Percentiles rank a stretch among this genome's conserved stretches.
Conservation (phyloP, 73 alveolate species). For the Paramecium biaurelia region DNA sequence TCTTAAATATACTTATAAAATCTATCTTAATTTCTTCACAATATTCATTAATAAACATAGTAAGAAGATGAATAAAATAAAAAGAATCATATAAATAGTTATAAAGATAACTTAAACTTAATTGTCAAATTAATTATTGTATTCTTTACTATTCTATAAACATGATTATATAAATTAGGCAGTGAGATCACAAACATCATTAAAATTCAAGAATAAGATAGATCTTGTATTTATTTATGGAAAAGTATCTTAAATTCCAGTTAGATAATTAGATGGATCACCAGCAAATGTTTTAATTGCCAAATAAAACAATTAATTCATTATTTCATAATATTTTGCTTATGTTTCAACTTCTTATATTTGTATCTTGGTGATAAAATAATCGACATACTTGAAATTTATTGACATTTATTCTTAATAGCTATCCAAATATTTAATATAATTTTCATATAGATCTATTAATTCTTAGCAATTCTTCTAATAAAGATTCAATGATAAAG, state of each 20-base stretch:
- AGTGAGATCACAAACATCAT: neutral
- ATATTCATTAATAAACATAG: neutral
- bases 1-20: neutral
- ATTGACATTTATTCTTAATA: neutral
- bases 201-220: neutral
- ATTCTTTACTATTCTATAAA: neutral
- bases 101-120: neutral
- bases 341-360: neutral
- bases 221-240: conserved; percentile 1
- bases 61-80: neutral
- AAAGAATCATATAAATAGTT: neutral
- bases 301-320: neutral
- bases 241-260: neutral
- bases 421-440: neutral
- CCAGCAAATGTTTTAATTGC: neutral
- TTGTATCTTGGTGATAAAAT: neutral
- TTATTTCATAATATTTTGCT: neutral
- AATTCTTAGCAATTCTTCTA: neutral
- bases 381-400: neutral
- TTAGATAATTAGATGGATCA: neutral
- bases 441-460: neutral
- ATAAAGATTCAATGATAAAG: neutral
- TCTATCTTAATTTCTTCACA: neutral
- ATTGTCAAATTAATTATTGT: neutral
- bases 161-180: neutral